These are phyloP conservation scores for Grigorovia transvaalensis DNA, from an alignment of 805 yeast species.

Conservation along the genomic window DNA sequence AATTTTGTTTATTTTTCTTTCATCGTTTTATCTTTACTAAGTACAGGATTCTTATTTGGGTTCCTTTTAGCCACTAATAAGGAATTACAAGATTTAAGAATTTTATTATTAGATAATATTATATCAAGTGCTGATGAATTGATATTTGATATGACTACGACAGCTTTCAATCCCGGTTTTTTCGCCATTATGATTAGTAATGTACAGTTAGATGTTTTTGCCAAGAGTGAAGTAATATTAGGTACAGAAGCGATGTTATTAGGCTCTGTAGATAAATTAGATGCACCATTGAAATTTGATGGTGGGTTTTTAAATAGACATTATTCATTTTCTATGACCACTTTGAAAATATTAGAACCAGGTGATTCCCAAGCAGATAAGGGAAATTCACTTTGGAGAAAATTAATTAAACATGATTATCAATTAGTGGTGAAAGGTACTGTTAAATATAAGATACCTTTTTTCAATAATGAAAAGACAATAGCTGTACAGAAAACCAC, in stretches of 20 bases:
- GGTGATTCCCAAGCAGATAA: conserved; percentile 33
- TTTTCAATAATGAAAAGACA: conserved; percentile 42
- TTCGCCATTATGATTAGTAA: conserved; percentile 51
- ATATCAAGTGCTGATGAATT: conserved; percentile 77
- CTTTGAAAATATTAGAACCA: conserved; percentile 63
- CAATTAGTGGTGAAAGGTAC: conserved; percentile 78
- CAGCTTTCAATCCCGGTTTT: conserved; percentile 83
- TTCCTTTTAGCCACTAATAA: conserved; percentile 78
- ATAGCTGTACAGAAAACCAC: conserved; percentile 52
- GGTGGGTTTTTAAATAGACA: conserved; percentile 70
- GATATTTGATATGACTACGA: conserved; percentile 64
- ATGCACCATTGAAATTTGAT: conserved; percentile 60
- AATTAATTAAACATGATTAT: conserved; percentile 67
- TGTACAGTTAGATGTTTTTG: conserved; percentile 78
- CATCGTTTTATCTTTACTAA: conserved; percentile 38
- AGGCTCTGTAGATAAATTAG: conserved; percentile 58
- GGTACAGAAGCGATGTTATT: conserved; percentile 56
- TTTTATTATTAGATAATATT: conserved; percentile 55
- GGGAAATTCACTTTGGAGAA: conserved; percentile 50
- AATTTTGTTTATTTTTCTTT: conserved; percentile 29
- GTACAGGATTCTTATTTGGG: conserved; percentile 72
- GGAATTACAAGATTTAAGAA: conserved; percentile 59
- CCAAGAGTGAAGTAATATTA: conserved; percentile 35
- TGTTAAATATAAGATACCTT: conserved; percentile 64
- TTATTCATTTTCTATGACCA: conserved; percentile 49